A percentile compares a stretch with the other conserved stretches of the same genome.
These are phyloP conservation scores for Lasiosphaeriaceae sp. DNA, from an alignment of 495 filamentous ascomycete genomes.

Conservation along the genomic window DNA sequence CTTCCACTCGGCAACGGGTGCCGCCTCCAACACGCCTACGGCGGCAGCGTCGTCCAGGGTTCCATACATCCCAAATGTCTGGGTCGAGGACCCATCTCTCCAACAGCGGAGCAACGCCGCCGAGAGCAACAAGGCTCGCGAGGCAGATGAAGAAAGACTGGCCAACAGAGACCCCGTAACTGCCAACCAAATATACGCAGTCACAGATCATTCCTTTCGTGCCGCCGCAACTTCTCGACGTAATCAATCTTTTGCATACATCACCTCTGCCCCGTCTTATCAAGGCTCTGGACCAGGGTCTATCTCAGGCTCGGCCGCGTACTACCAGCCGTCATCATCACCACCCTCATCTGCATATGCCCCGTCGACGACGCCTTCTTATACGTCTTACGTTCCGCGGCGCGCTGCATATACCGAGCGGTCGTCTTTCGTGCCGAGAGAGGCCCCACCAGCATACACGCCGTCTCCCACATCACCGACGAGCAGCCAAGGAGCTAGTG, in stretches of 20 bases:
- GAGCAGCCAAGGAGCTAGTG: constrained; percentile 1
- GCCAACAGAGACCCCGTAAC: constrained; percentile 1
- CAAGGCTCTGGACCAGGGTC: constrained; percentile 1
- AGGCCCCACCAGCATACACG: constrained; percentile 45
- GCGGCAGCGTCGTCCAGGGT: constrained; percentile 29
- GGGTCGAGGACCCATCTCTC: constrained; percentile 39
- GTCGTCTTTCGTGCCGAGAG: constrained; percentile 30
- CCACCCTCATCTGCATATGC: constrained; percentile 12
- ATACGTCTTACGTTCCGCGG: constrained; percentile 19
- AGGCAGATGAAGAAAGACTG: constrained; percentile 32
- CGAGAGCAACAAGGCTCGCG: constrained; percentile 42
- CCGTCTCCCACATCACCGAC: constrained; percentile 33
- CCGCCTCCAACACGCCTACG: neutral
- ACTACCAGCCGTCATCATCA: constrained; percentile 19
- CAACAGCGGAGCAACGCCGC: constrained; percentile 25
- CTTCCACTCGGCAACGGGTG: constrained; percentile 22
- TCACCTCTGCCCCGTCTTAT: neutral
- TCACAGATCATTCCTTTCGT: constrained; percentile 3
- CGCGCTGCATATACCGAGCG: constrained; percentile 11
- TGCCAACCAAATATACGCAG: neutral
- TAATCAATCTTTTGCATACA: neutral
- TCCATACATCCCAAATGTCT: constrained; percentile 38
- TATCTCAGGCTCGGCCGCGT: constrained; percentile 13
- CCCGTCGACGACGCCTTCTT: constrained; percentile 19
- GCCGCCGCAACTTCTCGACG: constrained; percentile 3